Base-by-base conservation (phyloP, 75 land plant genomes). In the Pinus tabuliformis region DNA sequence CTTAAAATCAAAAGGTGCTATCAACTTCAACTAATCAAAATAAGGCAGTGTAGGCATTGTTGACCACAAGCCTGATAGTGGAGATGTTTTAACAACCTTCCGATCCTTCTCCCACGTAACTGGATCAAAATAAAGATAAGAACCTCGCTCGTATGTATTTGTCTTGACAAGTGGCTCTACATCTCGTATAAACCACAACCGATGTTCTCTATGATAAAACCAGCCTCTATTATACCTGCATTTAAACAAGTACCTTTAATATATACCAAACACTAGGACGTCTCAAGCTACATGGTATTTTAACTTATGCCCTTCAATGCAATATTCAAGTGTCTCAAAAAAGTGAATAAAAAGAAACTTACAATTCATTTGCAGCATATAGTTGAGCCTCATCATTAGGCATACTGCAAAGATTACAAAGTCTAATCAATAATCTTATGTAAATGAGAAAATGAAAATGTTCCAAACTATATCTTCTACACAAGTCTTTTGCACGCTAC, bases 311-410 rank as follows among this genome's bases (percentile, higher is more conserved):
- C 20, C 4, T 52, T 15, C 49, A 49, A 66, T 28, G 37, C 37
- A 66, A 8, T 36, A 20, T 60, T 24, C 33, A 59, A 16, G 18
- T 49, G 54, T 49, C 54, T 11, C 17, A 65, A 76, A 76, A 18
- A 76, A 62, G 17, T 63, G 30, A 4, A 63, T 54, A 77, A 26
- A 37, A 58, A 57, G n/a, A 8, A 66, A 59, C 97, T 85, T 90
- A 96, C 99, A 96, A 84, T 81, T 96, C 99, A 85, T 87, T 81
- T 24, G 97, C 95, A 76, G 99, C 99, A 87, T 84, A 92, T 59
- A 96, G 59, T 60, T 96, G 99, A 71, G 97, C 95, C 81, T 96
- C 99, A 71, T 96, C 99, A 66, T 89, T 96, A 1, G 99, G 97
- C 99, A 96, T 96, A 80, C 99, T 96, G 93, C 70, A 80, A 59